Conservation (phyloP, 2,329 filamentous ascomycete species). For the Diaporthe eres region DNA sequence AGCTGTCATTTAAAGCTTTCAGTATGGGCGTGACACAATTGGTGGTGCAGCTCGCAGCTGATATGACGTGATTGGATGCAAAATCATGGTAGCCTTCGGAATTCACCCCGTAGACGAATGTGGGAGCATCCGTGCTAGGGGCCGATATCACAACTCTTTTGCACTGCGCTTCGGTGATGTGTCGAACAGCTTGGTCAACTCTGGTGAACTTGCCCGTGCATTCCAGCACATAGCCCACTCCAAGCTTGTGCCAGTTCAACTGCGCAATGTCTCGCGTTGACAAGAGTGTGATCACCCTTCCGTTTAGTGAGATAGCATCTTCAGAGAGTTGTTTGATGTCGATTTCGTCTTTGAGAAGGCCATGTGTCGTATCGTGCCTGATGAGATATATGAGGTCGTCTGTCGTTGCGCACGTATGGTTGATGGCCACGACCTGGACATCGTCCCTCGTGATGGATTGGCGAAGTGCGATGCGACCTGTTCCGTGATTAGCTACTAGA, state of each 20-base stretch:
- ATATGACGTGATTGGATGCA: neutral
- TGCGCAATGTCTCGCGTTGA: constrained; percentile 7
- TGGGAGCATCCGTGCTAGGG: neutral
- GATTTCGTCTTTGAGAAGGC: constrained; percentile 2
- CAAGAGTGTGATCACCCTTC: neutral
- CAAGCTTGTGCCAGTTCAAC: constrained; percentile 7
- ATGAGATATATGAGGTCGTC: constrained; percentile 10
- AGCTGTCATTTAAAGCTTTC: neutral
- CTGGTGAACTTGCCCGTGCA: constrained; percentile 1
- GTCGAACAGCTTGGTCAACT: constrained; percentile 4
- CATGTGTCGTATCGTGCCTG: constrained; percentile 5
- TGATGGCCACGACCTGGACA: neutral
- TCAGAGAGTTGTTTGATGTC: neutral
- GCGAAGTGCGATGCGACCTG: constrained; percentile 10
- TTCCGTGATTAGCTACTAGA: neutral
- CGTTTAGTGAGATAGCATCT: neutral
- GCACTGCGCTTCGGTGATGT: constrained; percentile 8
- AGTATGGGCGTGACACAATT: neutral
- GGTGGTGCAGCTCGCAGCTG: constrained; percentile 4
- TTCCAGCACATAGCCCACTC: neutral
- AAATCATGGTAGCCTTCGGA: neutral
- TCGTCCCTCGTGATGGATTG: constrained; percentile 1
- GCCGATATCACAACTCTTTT: constrained; percentile 2
- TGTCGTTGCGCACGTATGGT: neutral
- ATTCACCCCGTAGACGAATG: constrained; percentile 7